Base-by-base conservation (phyloP, 352 stramenopile species). In the Pythium rhizo-oryzae region DNA sequence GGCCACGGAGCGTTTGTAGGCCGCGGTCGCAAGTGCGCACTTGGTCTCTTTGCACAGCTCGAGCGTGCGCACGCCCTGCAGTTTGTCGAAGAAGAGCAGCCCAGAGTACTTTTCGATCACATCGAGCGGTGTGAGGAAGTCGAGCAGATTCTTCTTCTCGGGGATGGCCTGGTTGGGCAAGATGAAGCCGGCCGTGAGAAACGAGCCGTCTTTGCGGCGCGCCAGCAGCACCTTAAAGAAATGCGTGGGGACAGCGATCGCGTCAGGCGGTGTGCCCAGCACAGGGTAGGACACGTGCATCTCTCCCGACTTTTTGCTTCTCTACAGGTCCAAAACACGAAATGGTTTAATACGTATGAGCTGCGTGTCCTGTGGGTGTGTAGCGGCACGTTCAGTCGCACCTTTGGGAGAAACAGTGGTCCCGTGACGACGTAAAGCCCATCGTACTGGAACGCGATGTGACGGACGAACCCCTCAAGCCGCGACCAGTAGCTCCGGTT, bases 161-260 rank as follows among this genome's bases (percentile, higher is more conserved):
- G 80, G 62, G 44, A 96, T 97, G 43, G 68, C 69, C 56, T 87
- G 77, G 81, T 99, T 99, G 15, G 95, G 94, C 58, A 99, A 73
- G 43, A 99, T 93, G 82, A 99, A 99, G 50, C 92, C 94, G 28
- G 86, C 82, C 3, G 89, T 92, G 64, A 96, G 89, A 60, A 95
- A 86, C 59, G 70, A 66, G 41, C 88, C 82, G 23, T 73, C 71
- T 23, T 58, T 67, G 47, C 79, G 82, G 59, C 74, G 74, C 6
- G 85, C 90, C 1, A 97, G 77, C 9, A 99, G 72, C 35, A 99
- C 84, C 73, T 99, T 99, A 80, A 98, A 99, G 70, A 99, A 99
- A 71, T 99, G 96, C 55, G 96, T 99, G 15, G 96, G 96, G 47
- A 99, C 94, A 13, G 89, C 77, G 37, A 99, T 74, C 7, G 92